phyloP scores from a whole-genome alignment of 1,139 yeast genomes.

The Starmera stellimalicola region DNA sequence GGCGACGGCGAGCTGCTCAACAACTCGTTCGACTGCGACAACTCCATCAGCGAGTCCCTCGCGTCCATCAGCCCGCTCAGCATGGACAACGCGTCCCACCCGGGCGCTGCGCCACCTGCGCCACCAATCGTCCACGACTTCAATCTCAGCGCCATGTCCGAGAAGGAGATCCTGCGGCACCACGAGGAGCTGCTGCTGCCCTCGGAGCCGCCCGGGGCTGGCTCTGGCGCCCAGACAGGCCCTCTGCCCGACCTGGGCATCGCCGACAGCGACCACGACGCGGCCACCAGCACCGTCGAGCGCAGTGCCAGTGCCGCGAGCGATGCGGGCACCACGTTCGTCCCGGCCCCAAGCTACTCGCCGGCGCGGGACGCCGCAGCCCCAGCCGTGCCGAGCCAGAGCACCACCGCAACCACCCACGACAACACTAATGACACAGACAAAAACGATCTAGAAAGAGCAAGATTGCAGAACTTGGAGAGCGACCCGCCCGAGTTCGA shows the following conservation, averaged over 20 bases:
- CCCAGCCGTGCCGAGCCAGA: neutral
- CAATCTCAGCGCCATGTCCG: slow-evolving; percentile 22
- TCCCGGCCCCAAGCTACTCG: slow-evolving; percentile 15
- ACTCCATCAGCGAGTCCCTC: slow-evolving; percentile 9
- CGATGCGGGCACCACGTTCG: neutral
- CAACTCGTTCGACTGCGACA: slow-evolving; percentile 4
- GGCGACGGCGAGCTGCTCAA: neutral
- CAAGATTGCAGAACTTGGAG: slow-evolving; percentile 23
- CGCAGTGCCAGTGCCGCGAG: neutral
- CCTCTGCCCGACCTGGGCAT: neutral
- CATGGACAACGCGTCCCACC: slow-evolving; percentile 9
- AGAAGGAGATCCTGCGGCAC: slow-evolving; percentile 45
- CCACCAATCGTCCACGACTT: slow-evolving; percentile 15
- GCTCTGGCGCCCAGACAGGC: neutral
- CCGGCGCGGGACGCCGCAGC: neutral
- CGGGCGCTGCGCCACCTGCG: slow-evolving; percentile 6
- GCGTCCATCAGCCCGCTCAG: slow-evolving; percentile 18
- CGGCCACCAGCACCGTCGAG: neutral
- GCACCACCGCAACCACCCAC: neutral
- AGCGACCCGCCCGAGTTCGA: slow-evolving; percentile 27
- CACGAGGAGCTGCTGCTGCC: slow-evolving; percentile 53
- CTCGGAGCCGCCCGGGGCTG: slow-evolving; percentile 35
- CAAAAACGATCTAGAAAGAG: slow-evolving; percentile 25
- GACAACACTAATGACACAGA: slow-evolving; percentile 14
- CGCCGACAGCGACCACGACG: neutral